These are phyloP conservation scores for Backusella liffmaniae DNA, from an alignment of 192 early-diverging fungal genomes.

Conservation along the genomic window DNA sequence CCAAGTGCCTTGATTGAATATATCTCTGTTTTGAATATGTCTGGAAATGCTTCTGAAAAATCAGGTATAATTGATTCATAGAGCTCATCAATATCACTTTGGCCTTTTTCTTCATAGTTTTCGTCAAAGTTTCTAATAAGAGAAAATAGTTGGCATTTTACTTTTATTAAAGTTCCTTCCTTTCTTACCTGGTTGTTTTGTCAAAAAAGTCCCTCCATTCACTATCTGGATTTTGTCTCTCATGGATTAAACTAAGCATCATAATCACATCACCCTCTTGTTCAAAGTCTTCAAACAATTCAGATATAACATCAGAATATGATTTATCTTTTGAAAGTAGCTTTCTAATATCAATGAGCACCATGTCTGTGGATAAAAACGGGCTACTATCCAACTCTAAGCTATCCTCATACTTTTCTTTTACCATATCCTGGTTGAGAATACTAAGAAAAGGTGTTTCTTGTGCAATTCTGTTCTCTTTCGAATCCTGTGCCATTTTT, in stretches of 20 bases:
- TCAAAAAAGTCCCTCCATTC: conserved; percentile 33
- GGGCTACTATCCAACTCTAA: conserved; percentile 6
- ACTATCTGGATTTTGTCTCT: conserved; percentile 15
- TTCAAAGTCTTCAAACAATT: conserved; percentile 26
- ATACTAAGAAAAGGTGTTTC: conserved; percentile 28
- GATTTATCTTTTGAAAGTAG: conserved; percentile 10
- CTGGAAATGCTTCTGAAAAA: conserved; percentile 24
- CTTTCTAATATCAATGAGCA: conserved; percentile 20
- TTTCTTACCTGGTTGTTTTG: not conserved
- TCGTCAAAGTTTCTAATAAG: not conserved
- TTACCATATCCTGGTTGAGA: conserved; percentile 8
- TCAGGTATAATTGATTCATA: conserved; percentile 27
- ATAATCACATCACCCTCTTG: conserved; percentile 32
- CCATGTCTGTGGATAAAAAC: conserved; percentile 13
- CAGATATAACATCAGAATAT: conserved; percentile 13
- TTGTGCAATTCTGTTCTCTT: not conserved
- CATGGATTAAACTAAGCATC: conserved; percentile 32
- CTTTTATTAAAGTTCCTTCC: not conserved
- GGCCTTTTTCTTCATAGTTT: not conserved
- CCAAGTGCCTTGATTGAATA: conserved; percentile 17
- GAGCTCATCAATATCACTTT: conserved; percentile 22
- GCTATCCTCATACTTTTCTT: not conserved
- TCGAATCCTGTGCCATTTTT: conserved; percentile 3
- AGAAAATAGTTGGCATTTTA: not conserved
- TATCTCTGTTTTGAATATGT: conserved; percentile 12